Base-by-base conservation (phyloP, 2,329 filamentous ascomycete species). In the Colletotrichum cuscutae region DNA sequence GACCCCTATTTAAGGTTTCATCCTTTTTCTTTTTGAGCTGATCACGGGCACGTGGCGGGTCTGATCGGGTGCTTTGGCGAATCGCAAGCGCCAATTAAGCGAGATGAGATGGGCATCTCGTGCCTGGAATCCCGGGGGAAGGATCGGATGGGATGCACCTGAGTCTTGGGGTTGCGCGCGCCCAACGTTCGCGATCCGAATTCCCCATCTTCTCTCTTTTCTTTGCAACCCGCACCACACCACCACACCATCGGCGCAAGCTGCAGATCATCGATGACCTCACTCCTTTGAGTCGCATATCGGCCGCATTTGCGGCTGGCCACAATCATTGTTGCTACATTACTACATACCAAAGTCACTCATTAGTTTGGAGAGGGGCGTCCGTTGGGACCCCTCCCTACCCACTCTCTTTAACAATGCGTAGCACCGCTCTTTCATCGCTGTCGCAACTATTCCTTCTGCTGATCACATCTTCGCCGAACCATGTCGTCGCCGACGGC, bases 281-380 rank as follows among this genome's bases (percentile, higher is more conserved):
- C 68, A 67, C 35, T 61, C 56, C 70, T 70, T 65, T 72, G 70
- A 72, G 42, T 63, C 15, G 46, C 54, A 42, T 52, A 65, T 65
- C 70, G 66, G 70, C 70, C 70, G 70, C 70, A 57, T 37, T n/a
- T 35, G 70, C 70, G 70, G 70, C 70, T 70, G 70, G 60, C 56
- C 65, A 70, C 60, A 65, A 28, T 72, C 70, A 35, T 72, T 61
- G 57, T 65, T 60, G 57, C 61, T 35, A 2, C 30, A 3, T 13
- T 9, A 49, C 52, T 60, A 15, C 7, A 46, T n/a, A 42, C 58
- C 58, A 19, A 13, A 49, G 68, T 57, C 70, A 65, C 42, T 72
- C 70, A 15, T 65, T 72, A 26, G 19, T 9, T 42, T 24, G 4
- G 8, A 24, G 11, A 8, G 7, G 42, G 65, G 66, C 53, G 54